Percentiles rank a stretch among this genome's conserved stretches.
Conservation (phyloP, 2,329 filamentous ascomycete species). For the Penicillium sp. region DNA sequence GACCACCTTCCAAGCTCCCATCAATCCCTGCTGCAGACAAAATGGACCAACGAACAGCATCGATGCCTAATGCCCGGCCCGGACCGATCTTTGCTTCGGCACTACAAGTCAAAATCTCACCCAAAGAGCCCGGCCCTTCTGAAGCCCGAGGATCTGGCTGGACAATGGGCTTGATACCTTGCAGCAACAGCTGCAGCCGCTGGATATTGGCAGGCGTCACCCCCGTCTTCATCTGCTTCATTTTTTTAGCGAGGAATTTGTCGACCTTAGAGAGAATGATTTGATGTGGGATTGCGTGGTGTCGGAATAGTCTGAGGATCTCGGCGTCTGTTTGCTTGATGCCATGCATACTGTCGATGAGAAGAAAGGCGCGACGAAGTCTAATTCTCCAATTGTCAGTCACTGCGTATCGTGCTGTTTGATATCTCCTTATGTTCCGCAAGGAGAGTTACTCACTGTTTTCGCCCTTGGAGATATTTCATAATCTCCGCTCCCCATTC, state of each 20-base stretch:
- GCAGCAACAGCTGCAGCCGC: constrained; percentile 41
- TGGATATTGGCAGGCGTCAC: constrained; percentile 30
- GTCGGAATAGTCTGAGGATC: constrained; percentile 56
- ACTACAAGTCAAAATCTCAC: constrained; percentile 62
- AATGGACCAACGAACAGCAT: constrained; percentile 63
- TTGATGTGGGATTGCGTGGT: constrained; percentile 61
- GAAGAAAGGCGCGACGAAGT: constrained; percentile 61
- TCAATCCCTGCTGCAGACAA: constrained; percentile 62
- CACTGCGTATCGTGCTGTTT: background rate
- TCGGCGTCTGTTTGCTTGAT: constrained; percentile 60
- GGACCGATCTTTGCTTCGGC: constrained; percentile 49
- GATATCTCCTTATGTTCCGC: background rate
- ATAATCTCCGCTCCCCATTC: constrained; percentile 68
- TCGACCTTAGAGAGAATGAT: constrained; percentile 68
- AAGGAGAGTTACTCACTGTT: constrained; percentile 49
- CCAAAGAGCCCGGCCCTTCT: constrained; percentile 47
- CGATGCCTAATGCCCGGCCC: constrained; percentile 57
- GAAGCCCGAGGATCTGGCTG: constrained; percentile 44
- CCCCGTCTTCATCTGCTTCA: constrained; percentile 31
- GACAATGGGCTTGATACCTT: constrained; percentile 41
- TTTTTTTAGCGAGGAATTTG: constrained; percentile 47
- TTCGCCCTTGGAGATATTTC: constrained; percentile 64
- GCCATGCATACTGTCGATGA: constrained; percentile 64
- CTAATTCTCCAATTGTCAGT: constrained; percentile 26
- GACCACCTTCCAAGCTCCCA: constrained; percentile 30